Percentiles rank a stretch among this genome's conserved stretches.
phyloP scores from a whole-genome alignment of 306 rosid species.

The Rosa lucieae region DNA sequence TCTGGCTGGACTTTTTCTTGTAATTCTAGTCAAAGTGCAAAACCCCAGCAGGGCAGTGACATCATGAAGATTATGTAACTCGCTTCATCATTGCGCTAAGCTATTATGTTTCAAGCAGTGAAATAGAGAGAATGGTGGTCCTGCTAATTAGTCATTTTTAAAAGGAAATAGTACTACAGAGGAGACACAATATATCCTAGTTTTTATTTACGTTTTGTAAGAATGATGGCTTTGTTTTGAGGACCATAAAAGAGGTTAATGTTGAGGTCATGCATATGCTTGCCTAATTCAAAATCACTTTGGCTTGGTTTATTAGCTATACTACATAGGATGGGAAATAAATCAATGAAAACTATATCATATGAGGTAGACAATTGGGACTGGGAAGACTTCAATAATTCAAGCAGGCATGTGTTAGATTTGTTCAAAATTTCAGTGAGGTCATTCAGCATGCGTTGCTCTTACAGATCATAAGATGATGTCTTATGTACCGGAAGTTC shows the following conservation, averaged over 20 bases:
- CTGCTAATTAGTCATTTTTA: not conserved
- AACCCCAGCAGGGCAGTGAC: not conserved
- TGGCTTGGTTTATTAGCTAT: not conserved
- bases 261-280: conserved; percentile 6
- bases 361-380: not conserved
- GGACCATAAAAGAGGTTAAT: not conserved
- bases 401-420: not conserved
- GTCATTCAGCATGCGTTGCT: not conserved
- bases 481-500: not conserved
- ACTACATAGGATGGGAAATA: not conserved
- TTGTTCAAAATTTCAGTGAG: not conserved
- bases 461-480: not conserved
- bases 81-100: not conserved
- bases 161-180: not conserved
- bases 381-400: not conserved
- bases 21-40: not conserved
- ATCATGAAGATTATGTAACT: not conserved
- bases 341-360: not conserved
- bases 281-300: conserved; percentile 7
- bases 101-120: not conserved
- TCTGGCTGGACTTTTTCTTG: not conserved
- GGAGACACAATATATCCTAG: not conserved
- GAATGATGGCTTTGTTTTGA: not conserved
- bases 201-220: not conserved
- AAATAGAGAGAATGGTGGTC: not conserved